phyloP scores from a whole-genome alignment of 345 rosid genomes.

The Ceriops zippeliana region DNA sequence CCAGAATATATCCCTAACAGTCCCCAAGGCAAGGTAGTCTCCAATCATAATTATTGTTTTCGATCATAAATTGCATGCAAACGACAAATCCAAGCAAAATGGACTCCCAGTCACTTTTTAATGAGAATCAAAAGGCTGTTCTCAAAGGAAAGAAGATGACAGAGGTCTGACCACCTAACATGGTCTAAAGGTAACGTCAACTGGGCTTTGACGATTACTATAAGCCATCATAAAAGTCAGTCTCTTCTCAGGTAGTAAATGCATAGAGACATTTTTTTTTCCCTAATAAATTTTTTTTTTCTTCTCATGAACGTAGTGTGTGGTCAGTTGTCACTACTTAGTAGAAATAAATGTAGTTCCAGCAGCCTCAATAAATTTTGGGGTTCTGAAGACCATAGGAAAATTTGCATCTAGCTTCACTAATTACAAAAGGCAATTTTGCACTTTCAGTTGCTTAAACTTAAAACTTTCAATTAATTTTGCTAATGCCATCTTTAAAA shows the following conservation, averaged over 20 bases:
- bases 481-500: no score
- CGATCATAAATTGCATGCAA: not conserved
- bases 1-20: slow-evolving; percentile 11
- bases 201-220: not conserved
- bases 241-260: not conserved
- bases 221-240: not conserved
- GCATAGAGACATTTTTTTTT: not conserved
- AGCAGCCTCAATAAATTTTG: no score
- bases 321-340: no score
- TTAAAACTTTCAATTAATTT: no score
- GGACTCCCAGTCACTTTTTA: slow-evolving; percentile 17
- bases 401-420: not conserved
- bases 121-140: slow-evolving; percentile 8
- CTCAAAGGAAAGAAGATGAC: slow-evolving; percentile 11
- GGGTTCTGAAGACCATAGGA: not conserved
- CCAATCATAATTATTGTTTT: no score
- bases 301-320: no score
- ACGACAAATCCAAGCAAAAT: slow-evolving; percentile 6
- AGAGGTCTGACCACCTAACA: slow-evolving; percentile 19
- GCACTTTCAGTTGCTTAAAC: no score
- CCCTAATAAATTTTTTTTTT: not conserved
- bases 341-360: no score
- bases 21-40: no score
- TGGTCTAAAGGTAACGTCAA: slow-evolving; percentile 2
- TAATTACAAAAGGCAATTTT: not conserved